Evolutionary conservation across 768 basidiomycete genomes (phyloP).

Genomic region (Xerocomellus dryophilus): DNA sequence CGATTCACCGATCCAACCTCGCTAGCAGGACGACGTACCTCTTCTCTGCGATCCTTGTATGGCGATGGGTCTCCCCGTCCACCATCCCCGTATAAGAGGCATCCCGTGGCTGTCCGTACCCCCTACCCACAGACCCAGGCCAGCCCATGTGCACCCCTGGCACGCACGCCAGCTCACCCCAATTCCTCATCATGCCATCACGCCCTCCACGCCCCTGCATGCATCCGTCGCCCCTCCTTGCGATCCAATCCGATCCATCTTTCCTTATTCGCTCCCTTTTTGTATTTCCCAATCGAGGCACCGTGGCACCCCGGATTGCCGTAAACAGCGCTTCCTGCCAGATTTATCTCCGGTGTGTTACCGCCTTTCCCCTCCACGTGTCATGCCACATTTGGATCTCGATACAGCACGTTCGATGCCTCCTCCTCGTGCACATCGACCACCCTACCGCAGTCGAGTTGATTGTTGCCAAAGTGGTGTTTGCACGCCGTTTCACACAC

Average conservation of each 20-base stretch:
- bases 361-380: conserved; percentile 18
- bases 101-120: conserved; percentile 26
- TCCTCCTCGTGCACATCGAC: conserved; percentile 14
- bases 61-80: conserved; percentile 2
- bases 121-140: conserved; percentile 30
- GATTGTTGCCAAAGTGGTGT: not conserved
- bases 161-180: conserved; percentile 22
- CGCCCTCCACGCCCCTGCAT: conserved; percentile 21
- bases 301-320: conserved; percentile 33
- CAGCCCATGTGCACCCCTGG: conserved; percentile 12
- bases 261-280: conserved; percentile 12
- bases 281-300: conserved; percentile 18
- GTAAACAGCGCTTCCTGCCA: conserved; percentile 17
- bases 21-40: conserved; percentile 23
- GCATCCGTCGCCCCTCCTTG: conserved; percentile 6
- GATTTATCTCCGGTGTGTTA: conserved; percentile 28
- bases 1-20: conserved; percentile 32
- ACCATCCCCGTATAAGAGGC: conserved; percentile 20
- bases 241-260: conserved; percentile 18
- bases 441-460: conserved; percentile 23
- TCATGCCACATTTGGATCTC: conserved; percentile 22
- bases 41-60: conserved; percentile 7
- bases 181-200: conserved; percentile 20
- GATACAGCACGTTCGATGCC: conserved; percentile 13
- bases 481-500: conserved; percentile 1